Percentiles rank a stretch among this genome's conserved stretches.
Conservation (phyloP, 148 eudicot genomes). For the Suaeda aralocaspica region DNA sequence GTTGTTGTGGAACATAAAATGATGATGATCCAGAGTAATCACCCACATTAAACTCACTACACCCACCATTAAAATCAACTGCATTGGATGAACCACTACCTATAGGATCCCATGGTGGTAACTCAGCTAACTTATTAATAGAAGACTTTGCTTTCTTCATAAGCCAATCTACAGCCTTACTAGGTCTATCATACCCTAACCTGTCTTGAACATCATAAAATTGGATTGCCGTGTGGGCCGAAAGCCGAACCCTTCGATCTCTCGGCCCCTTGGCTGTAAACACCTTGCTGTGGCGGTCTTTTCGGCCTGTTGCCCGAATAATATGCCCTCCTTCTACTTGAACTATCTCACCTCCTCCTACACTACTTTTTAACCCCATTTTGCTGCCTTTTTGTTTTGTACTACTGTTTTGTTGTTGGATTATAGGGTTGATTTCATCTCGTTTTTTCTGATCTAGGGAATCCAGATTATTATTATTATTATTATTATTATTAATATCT, state of each 20-base stretch:
- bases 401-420: not conserved
- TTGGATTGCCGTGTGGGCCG: conserved; percentile 47
- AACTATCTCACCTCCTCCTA: conserved; percentile 31
- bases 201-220: conserved; percentile 46
- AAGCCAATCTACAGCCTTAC: conserved; percentile 47
- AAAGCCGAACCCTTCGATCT: conserved; percentile 39
- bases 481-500: no score
- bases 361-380: conserved; percentile 27
- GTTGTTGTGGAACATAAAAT: conserved; percentile 21
- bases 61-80: conserved; percentile 9
- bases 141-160: conserved; percentile 38
- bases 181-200: conserved; percentile 40
- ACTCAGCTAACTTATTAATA: conserved; percentile 31
- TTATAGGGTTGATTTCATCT: conserved; percentile 13
- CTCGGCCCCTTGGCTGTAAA: conserved; percentile 43
- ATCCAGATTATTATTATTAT: conserved; percentile 34
- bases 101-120: conserved; percentile 41
- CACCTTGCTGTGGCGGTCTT: conserved; percentile 48
- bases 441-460: conserved; percentile 20
- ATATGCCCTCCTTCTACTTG: conserved; percentile 45
- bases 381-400: conserved; percentile 18
- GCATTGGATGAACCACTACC: not conserved
- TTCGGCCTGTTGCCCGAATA: conserved; percentile 42
- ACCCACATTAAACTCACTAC: conserved; percentile 18
- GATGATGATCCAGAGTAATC: conserved; percentile 22